Conservation (phyloP, 2,329 filamentous ascomycete species). For the Ilyonectria mors-panacis region DNA sequence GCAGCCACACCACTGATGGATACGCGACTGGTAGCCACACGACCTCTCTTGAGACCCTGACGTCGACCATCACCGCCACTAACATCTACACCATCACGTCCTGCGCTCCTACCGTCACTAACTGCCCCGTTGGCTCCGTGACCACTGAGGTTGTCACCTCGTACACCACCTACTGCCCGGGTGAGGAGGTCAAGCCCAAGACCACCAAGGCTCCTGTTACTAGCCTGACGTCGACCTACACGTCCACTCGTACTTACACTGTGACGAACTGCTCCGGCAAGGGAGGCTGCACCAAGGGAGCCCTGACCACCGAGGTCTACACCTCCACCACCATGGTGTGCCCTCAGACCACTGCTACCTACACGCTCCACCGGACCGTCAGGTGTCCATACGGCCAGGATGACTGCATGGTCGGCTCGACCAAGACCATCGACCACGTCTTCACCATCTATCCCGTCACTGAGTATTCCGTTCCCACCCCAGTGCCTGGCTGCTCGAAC, state of each 20-base stretch:
- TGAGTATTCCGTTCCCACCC: slow-evolving; percentile 43
- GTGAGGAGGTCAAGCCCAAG: slow-evolving; percentile 1
- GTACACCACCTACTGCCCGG: slow-evolving; percentile 58
- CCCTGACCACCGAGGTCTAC: slow-evolving; percentile 44
- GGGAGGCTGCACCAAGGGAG: slow-evolving; percentile 48
- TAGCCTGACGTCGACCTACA: slow-evolving; percentile 59
- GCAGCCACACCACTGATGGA: neutral
- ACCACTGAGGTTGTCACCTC: slow-evolving; percentile 47
- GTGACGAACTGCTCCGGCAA: slow-evolving; percentile 70
- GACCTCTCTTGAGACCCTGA: slow-evolving; percentile 38
- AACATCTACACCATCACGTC: slow-evolving; percentile 52
- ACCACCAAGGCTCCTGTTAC: slow-evolving; percentile 30
- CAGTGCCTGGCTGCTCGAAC: slow-evolving; percentile 46
- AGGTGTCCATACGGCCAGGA: slow-evolving; percentile 46
- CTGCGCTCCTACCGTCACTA: slow-evolving; percentile 47
- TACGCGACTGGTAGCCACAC: neutral
- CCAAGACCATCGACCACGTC: slow-evolving; percentile 38
- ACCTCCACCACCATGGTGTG: slow-evolving; percentile 40
- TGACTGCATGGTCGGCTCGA: slow-evolving; percentile 48
- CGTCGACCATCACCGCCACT: slow-evolving; percentile 43
- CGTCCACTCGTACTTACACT: slow-evolving; percentile 68
- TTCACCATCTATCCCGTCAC: slow-evolving; percentile 48
- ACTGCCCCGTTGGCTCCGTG: slow-evolving; percentile 49
- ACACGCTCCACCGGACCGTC: slow-evolving; percentile 49
- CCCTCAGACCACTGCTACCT: slow-evolving; percentile 47